phyloP scores from a whole-genome alignment of 192 early-diverging fungal genomes.

The Coemansia sp. region DNA sequence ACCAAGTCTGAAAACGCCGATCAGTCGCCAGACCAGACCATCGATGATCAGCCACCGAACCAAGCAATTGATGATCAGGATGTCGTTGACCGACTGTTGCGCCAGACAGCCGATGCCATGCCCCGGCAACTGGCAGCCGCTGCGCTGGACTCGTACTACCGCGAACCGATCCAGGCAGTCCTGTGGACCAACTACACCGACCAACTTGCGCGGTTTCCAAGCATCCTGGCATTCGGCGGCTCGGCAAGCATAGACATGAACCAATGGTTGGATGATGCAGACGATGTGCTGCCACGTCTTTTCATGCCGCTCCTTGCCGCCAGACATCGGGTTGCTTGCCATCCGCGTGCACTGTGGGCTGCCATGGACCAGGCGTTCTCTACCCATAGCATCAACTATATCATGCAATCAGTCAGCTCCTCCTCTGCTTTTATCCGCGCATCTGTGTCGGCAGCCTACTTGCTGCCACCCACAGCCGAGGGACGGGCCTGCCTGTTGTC shows the following conservation, averaged over 20 bases:
- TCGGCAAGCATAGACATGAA: neutral
- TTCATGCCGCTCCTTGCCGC: conserved; percentile 23
- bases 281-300: conserved; percentile 12
- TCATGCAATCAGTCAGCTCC: too few species aligned
- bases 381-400: conserved; percentile 1
- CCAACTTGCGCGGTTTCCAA: conserved; percentile 15
- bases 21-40: neutral
- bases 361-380: conserved; percentile 15
- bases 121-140: too few species aligned
- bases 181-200: conserved; percentile 29
- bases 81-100: conserved; percentile 25
- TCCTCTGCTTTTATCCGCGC: neutral
- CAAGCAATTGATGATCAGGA: neutral
- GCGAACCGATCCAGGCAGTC: conserved; percentile 5
- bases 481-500: too few species aligned
- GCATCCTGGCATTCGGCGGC: conserved; percentile 11
- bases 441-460: conserved; percentile 22
- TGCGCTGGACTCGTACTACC: conserved; percentile 18
- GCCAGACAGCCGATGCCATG: conserved; percentile 17
- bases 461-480: too few species aligned
- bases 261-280: conserved; percentile 17
- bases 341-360: conserved; percentile 17
- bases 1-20: neutral
- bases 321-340: neutral
- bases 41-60: neutral